These are phyloP conservation scores for Gnetum montanum DNA, from an alignment of 75 land plant species.

Conservation along the genomic window DNA sequence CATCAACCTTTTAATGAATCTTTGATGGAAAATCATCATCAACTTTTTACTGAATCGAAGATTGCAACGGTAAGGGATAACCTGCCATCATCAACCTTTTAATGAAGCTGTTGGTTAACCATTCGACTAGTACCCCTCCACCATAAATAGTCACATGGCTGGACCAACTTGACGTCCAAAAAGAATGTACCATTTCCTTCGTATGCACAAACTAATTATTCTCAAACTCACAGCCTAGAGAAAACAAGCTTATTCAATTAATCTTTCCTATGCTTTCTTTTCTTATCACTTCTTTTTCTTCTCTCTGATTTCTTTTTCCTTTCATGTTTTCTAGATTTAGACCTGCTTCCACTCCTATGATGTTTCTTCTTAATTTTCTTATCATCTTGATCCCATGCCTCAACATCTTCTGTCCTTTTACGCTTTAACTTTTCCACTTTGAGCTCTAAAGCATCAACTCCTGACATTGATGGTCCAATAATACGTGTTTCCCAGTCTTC, in stretches of 20 bases:
- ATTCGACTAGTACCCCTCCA: too few relatives aligned
- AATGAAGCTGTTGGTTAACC: too few relatives aligned
- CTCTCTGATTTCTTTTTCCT: background rate
- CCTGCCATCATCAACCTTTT: too few relatives aligned
- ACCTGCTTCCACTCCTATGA: background rate
- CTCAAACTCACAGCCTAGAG: background rate
- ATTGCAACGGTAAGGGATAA: too few relatives aligned
- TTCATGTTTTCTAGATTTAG: constrained; percentile 3
- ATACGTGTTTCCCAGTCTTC: constrained; percentile 58
- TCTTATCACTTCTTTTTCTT: background rate
- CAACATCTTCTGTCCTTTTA: background rate
- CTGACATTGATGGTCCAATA: constrained; percentile 53
- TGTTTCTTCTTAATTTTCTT: background rate
- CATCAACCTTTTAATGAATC: too few relatives aligned
- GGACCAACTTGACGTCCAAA: too few relatives aligned
- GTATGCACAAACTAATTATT: too few relatives aligned
- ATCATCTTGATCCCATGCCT: background rate
- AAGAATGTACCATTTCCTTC: too few relatives aligned
- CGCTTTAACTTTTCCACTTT: background rate
- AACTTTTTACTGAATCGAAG: too few relatives aligned
- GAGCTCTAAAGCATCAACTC: background rate
- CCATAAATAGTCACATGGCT: too few relatives aligned
- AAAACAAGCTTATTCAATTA: background rate
- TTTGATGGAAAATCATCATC: too few relatives aligned
- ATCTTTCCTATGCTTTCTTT: background rate